Conservation (phyloP, 139 green algal species). For the Tetradesmus lagerheimii region DNA sequence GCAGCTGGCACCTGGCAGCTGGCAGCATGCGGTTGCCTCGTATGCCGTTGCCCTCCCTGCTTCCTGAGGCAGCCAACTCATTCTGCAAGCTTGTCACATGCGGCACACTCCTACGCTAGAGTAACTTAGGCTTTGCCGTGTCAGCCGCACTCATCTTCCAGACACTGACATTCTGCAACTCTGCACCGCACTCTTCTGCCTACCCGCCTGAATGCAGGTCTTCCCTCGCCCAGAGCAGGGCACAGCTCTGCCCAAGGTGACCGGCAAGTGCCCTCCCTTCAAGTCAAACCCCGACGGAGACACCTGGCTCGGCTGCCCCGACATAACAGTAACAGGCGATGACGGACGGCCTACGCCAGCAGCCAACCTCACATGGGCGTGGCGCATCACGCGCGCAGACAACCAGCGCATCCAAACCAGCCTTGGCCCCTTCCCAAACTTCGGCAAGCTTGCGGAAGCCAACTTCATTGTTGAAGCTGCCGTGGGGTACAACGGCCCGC, state of each 20-base stretch:
- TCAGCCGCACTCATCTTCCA: too few relatives aligned
- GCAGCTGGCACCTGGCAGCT: too few relatives aligned
- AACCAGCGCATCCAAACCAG: neutral
- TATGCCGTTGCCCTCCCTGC: too few relatives aligned
- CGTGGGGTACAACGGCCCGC: slow-evolving; percentile 20
- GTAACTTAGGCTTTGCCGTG: too few relatives aligned
- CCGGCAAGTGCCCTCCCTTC: slow-evolving; percentile 25
- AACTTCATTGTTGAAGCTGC: slow-evolving; percentile 35
- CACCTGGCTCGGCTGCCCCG: slow-evolving; percentile 12
- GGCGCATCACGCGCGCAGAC: neutral
- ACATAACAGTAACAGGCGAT: neutral
- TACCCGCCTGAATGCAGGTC: neutral
- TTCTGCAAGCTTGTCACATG: too few relatives aligned
- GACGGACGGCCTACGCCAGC: neutral
- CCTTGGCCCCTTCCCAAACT: slow-evolving; percentile 3
- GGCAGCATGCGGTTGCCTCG: too few relatives aligned
- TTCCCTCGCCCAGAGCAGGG: neutral
- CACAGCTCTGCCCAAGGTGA: neutral
- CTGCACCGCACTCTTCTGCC: too few relatives aligned
- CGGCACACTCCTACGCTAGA: too few relatives aligned
- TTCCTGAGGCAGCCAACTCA: too few relatives aligned
- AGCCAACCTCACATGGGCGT: slow-evolving; percentile 7
- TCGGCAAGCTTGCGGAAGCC: neutral
- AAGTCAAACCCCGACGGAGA: neutral
- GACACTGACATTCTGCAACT: too few relatives aligned